phyloP scores from a whole-genome alignment of 23 red algal species.

The Chondrus crispus region DNA sequence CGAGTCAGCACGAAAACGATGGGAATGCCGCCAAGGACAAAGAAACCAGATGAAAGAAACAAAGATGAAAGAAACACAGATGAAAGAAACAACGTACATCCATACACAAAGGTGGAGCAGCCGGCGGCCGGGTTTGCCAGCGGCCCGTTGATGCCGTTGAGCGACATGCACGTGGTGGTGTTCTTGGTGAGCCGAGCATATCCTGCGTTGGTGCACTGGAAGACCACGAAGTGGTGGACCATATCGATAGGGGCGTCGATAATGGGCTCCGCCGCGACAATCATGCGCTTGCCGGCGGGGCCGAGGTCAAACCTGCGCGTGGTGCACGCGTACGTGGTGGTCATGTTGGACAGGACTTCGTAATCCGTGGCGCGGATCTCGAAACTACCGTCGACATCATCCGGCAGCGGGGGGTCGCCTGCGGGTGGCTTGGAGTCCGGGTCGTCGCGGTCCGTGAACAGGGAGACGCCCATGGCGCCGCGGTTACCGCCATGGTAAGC shows the following conservation, averaged over 20 bases:
- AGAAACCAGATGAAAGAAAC: no score
- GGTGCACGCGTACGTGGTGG: constrained; percentile 60
- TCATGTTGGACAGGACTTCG: constrained; percentile 10
- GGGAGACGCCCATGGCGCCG: not conserved
- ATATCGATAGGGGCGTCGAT: constrained; percentile 24
- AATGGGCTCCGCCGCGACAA: constrained; percentile 57
- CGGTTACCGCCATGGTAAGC: constrained; percentile 20
- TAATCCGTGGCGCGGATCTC: constrained; percentile 12
- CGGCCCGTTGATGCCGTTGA: not conserved
- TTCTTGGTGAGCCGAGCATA: not conserved
- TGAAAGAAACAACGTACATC: constrained; percentile 44
- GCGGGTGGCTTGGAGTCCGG: not conserved
- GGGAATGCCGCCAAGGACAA: not conserved
- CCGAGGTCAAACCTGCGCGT: not conserved
- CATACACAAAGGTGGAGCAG: constrained; percentile 26
- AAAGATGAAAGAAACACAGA: no score
- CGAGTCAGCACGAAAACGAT: not conserved
- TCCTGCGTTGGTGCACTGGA: constrained; percentile 19
- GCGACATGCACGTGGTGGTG: constrained; percentile 7
- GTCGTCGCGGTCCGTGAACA: constrained; percentile 17
- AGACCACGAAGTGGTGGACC: constrained; percentile 66
- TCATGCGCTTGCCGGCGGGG: constrained; percentile 27
- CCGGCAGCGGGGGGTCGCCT: not conserved
- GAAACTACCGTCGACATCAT: constrained; percentile 35
- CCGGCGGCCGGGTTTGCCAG: not conserved